Evolutionary conservation across 805 yeast genomes (phyloP), one percentile per base, ranked within the genome.

Genomic region (Yamadazyma laniorum): DNA sequence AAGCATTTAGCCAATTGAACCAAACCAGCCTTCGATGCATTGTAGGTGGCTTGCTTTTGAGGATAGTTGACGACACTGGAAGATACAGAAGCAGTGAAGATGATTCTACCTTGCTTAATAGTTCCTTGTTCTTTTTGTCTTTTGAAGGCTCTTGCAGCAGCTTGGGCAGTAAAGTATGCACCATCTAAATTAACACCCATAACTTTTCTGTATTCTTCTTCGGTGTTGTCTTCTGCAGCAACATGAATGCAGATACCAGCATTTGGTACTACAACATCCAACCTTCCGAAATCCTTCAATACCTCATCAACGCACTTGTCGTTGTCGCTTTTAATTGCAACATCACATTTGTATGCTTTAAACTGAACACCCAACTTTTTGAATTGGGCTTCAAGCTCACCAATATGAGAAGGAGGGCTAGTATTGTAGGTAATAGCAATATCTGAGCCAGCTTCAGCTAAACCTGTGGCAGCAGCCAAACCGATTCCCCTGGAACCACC

Each of bases 51-150:
- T 66, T 88, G 96, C 58, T 79, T 69, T 61, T 89, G 93, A 13
- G 96, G 96, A 45, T 77, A 76, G 59, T 88, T 88, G 50, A 80
- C 91, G 49, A 88, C 80, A 61, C 80, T 85, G 9, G 87, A 95
- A 18, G 93, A 82, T 82, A 88, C 86, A 25, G 95, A 85, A 4
- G 93, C 88, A 4, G 96, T 88, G 60, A 85, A 72, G 48, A 88
- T 35, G 15, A 45, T 42, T 30, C 37, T 39, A 2, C 49, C 49
- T 37, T 42, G 46, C 6, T 44, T 25, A 7, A 39, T 16, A 15
- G 23, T 25, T 3, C 39, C 43, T 3, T n/a, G 23, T 9, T 12
- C 29, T 14, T 34, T 34, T 42, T 70, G 75, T 21, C 49, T 49
- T 36, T 58, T 59, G 68, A 72, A 63, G 41, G 63, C 71, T 28